Base-by-base conservation (phyloP, 1,284 basidiomycete species). In the Anthracocystis panici-leucophaei region DNA sequence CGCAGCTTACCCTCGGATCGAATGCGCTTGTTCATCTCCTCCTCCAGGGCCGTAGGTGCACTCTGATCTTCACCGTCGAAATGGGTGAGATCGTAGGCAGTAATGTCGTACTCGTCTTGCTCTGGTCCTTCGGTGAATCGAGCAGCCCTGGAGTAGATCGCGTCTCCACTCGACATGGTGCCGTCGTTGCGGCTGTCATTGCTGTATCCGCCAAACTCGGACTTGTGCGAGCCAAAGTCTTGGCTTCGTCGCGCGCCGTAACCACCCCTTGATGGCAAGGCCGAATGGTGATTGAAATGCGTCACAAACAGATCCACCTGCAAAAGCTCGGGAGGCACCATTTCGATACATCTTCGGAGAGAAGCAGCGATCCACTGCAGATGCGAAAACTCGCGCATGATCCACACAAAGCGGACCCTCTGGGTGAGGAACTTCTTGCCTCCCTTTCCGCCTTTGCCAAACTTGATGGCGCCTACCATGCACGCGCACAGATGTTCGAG, bases 391-490 rank as follows among this genome's bases (percentile, higher is more conserved):
- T 94, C 93, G 55, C 92, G 88, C 52, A 93, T 88, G 52, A 94
- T 89, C 93, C 93, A 95, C 3, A 94, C 89, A 75, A 95, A 93
- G 25, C 92, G 88, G 0, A 94, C 88, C 2, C 92, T 88, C 42
- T 85, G 87, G 1, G 89, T 90, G 64, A 87, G 86, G 75, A 88
- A 90, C 10, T 85, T 85, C 45, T 86, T 87, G 3, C 83, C 83
- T 49, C 82, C 79, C 45, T 81, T 82, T 58, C 81, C 78, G 6
- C 55, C 50, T 29, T 75, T 67, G 52, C 79, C 76, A 11, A 77
- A 44, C 57, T 59, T 57, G 45, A 57, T 60, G 9, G 57, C 64
- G 29, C 71, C 74, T 0, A 89, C 88, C 79, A 93, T 87, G 70
- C 89, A 89, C 55, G 90, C 86, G 78, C 90, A 92, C 23, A 92